A percentile compares a stretch with the other conserved stretches of the same genome.
These are phyloP conservation scores for Moesziomyces antarcticus DNA, from an alignment of 1,284 basidiomycete genomes.

Conservation along the genomic window DNA sequence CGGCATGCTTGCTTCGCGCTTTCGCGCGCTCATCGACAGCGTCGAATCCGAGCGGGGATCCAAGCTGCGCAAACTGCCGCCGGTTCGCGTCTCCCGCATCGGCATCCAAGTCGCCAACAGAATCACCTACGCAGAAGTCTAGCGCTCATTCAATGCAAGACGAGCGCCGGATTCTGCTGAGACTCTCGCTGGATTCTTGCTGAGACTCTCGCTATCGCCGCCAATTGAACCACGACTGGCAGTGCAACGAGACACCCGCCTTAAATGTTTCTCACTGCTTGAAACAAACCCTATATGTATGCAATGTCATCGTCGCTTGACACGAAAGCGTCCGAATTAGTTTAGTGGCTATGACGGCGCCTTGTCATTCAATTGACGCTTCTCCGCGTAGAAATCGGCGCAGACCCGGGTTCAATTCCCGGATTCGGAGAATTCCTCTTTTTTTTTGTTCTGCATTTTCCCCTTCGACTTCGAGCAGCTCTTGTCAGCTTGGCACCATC, in stretches of 20 bases:
- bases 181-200: too few relatives aligned
- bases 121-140: conserved; percentile 25
- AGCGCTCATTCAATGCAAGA: too few relatives aligned
- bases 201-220: too few relatives aligned
- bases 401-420: conserved; percentile 61
- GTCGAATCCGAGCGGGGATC: conserved; percentile 16
- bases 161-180: too few relatives aligned
- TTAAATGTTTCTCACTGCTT: too few relatives aligned
- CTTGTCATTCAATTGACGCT: conserved; percentile 42
- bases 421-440: conserved; percentile 40
- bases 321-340: conserved; percentile 47
- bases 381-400: conserved; percentile 43
- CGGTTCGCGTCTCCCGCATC: conserved; percentile 21
- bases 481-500: neutral
- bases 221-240: too few relatives aligned
- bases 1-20: conserved; percentile 1
- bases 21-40: conserved; percentile 8
- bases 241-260: too few relatives aligned
- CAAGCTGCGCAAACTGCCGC: conserved; percentile 17
- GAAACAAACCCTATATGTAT: too few relatives aligned
- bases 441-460: conserved; percentile 6
- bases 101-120: conserved; percentile 36
- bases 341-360: conserved; percentile 61
- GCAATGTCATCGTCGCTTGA: too few relatives aligned
- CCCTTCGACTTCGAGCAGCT: neutral